A percentile compares a stretch with the other conserved stretches of the same genome.
These are phyloP conservation scores for Candida railenensis DNA, from an alignment of 805 yeast genomes.

Conservation along the genomic window DNA sequence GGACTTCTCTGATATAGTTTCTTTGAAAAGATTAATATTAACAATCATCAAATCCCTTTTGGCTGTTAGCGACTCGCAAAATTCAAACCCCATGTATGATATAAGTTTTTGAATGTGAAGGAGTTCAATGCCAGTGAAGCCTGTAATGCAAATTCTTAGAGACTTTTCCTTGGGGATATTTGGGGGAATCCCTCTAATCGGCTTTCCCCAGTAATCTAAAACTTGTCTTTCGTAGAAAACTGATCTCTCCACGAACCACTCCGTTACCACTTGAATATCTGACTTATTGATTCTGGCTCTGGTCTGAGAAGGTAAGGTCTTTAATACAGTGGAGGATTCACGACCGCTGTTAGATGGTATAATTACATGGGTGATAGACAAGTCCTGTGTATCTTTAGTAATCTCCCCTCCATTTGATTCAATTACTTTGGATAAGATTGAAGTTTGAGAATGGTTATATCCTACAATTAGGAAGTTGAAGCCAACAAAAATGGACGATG, in stretches of 20 bases:
- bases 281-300: slow-evolving; percentile 20
- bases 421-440: slow-evolving; percentile 42
- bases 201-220: slow-evolving; percentile 65
- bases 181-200: slow-evolving; percentile 37
- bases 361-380: slow-evolving; percentile 29
- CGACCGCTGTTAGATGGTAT: slow-evolving; percentile 31
- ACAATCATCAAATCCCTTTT: slow-evolving; percentile 57
- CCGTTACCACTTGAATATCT: slow-evolving; percentile 51
- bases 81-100: slow-evolving; percentile 49
- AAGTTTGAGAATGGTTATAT: slow-evolving; percentile 36
- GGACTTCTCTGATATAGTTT: slow-evolving; percentile 34
- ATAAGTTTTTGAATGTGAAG: slow-evolving; percentile 69
- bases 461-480: slow-evolving; percentile 43
- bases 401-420: slow-evolving; percentile 45
- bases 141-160: slow-evolving; percentile 54
- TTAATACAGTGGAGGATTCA: slow-evolving; percentile 23
- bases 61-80: slow-evolving; percentile 47
- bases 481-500: slow-evolving; percentile 38
- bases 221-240: slow-evolving; percentile 52
- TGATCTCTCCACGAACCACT: slow-evolving; percentile 79
- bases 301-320: slow-evolving; percentile 21
- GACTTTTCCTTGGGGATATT: slow-evolving; percentile 3
- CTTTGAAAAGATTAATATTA: slow-evolving; percentile 46
- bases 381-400: slow-evolving; percentile 15
- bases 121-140: slow-evolving; percentile 75